Conservation (phyloP, 495 filamentous ascomycete species). For the Penicillium bialowiezense region DNA sequence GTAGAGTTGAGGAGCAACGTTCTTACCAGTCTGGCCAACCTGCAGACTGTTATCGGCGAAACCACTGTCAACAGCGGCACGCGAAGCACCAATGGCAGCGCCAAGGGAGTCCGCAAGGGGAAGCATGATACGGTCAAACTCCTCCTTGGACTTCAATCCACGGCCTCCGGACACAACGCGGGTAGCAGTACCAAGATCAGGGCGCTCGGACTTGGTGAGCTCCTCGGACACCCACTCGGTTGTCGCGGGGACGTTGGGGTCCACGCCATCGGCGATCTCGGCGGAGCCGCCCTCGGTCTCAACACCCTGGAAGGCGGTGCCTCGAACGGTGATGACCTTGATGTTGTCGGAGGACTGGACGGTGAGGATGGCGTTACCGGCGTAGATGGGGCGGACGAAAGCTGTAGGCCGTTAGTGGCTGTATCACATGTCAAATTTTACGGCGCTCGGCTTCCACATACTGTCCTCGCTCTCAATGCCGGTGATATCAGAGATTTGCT, state of each 20-base stretch:
- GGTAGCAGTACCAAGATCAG: conserved; percentile 85
- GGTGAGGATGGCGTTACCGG: conserved; percentile 96
- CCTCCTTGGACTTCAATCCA: conserved; percentile 94
- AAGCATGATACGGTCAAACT: conserved; percentile 88
- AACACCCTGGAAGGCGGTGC: conserved; percentile 73
- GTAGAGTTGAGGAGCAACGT: conserved; percentile 93
- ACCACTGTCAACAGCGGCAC: conserved; percentile 93
- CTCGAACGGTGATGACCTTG: conserved; percentile 89
- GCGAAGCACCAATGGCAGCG: conserved; percentile 89
- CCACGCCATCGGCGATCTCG: conserved; percentile 43
- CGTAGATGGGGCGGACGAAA: conserved; percentile 96
- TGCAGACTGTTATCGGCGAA: conserved; percentile 99
- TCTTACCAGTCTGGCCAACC: conserved; percentile 97
- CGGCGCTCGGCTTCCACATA: conserved; percentile 29
- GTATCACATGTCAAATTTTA: conserved; percentile 20
- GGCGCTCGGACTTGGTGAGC: conserved; percentile 86
- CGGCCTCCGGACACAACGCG: conserved; percentile 93
- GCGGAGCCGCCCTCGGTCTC: conserved; percentile 51
- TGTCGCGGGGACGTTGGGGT: conserved; percentile 60
- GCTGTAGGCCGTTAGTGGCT: conserved; percentile 40
- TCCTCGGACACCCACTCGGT: conserved; percentile 94
- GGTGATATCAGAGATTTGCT: conserved; percentile 91
- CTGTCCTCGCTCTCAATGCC: conserved; percentile 84
- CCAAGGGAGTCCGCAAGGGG: conserved; percentile 89
- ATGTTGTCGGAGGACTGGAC: conserved; percentile 83